Base-by-base conservation (phyloP, 2,329 filamentous ascomycete genomes). In the Epichloe gansuensis region DNA sequence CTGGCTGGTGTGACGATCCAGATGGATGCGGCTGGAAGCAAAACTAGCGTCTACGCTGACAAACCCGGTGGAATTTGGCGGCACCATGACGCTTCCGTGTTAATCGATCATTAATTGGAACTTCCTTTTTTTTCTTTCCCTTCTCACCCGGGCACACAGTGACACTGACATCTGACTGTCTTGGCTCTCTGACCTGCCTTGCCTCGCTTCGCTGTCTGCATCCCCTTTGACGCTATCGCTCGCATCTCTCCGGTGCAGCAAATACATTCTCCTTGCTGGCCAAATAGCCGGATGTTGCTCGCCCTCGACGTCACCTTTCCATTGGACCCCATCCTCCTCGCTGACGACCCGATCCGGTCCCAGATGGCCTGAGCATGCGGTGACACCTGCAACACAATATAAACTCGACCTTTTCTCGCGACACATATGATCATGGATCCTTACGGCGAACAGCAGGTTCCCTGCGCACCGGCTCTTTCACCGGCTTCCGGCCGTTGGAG, bases 401-500 rank as follows among this genome's bases (percentile, higher is more conserved):
- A 35, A 13, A 46, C 21, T 25, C 48, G 35, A 44, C 23, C 28
- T 21, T 21, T 35, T 42, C 13, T 45, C 55, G 51, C 48, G 42
- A 58, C 58, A 57, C 15, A 8, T 17, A 38, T 38, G 21, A 64
- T 8, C 48, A 64, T 69, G 67, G 62, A 61, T 59, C 46, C 59
- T 53, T 61, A 62, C 59, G 55, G 54, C 55, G 59, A 63, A 57
- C 76, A 79, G 65, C 68, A 74, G 69, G 69, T 73, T 62, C 80
- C 55, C 68, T 73, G 61, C 72, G 72, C 61, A 78, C 80, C 52
- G 81, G 81, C 60, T 84, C 81, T 54, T 78, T 84, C 63, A 75
- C 78, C 15, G 81, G 82, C 58, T 75, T 75, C 59, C 74, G 77
- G 54, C 71, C 75, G 23, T 58, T 72, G 46, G 67, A 71, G 53